Base-by-base conservation (phyloP, 1,284 basidiomycete genomes). In the Pyrrhoderma lamaoense region DNA sequence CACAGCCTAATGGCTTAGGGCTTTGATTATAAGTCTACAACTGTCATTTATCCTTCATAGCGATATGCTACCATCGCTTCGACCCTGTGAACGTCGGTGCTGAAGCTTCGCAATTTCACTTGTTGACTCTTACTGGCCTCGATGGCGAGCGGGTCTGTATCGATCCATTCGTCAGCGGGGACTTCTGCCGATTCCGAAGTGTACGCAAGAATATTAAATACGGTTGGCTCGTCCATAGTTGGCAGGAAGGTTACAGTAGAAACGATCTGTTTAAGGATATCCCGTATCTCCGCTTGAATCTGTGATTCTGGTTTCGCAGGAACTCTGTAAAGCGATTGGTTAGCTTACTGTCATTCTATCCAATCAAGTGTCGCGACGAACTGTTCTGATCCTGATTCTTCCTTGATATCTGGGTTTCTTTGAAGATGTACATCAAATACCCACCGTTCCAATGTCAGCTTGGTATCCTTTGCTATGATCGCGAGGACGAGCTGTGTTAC, bases 181-280 rank as follows among this genome's bases (percentile, higher is more conserved):
- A 94, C 82, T 60, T 94, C 86, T 8, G 87, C 87, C 35, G 85
- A 89, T 51, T 88, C 85, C 19, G 82, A 83, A 0, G 93, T 96
- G 68, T 98, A 98, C 3, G 91, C 93, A 42, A 98, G 77, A 58
- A 98, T 94, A 60, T 95, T 96, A 78, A 99, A 93, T 65, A 85
- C 82, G 62, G 93, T 98, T 25, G 90, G 87, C 67, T 97, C 93
- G 59, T 96, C 89, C 45, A 98, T 87, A 53, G 94, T 87, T 0
- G 95, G 95, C 50, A 99, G 73, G 69, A 97, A 98, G 13, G 95
- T 97, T 58, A 94, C 92, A 60, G 85, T 90, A 44, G 92, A 92
- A 39, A 96, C 93, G 64, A 99, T 99, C 69, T 99, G 96, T 71
- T 98, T 96, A 65, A 99, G 81, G 64, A 99, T 98, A 47, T 92